phyloP scores from a whole-genome alignment of 139 green algal species.

The Micromonas pusilla region DNA sequence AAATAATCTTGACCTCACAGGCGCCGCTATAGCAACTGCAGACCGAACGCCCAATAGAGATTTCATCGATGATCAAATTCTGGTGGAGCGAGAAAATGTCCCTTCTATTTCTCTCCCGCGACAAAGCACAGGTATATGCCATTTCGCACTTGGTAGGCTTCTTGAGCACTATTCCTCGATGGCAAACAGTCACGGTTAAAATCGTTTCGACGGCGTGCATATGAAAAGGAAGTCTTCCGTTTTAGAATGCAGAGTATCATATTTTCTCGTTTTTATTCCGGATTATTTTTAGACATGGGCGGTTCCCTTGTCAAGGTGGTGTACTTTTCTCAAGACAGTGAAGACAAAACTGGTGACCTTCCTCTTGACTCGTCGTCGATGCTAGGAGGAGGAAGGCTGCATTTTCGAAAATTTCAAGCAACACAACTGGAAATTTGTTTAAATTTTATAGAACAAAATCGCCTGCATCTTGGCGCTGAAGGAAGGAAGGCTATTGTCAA shows the following conservation, averaged over 20 bases:
- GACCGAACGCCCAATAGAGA: not conserved
- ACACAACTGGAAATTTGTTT: constrained; percentile 72
- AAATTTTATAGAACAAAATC: constrained; percentile 77
- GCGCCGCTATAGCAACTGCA: not conserved
- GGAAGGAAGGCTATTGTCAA: constrained; percentile 22
- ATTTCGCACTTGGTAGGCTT: constrained; percentile 12
- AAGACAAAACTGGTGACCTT: not conserved
- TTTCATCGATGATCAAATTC: too few relatives aligned
- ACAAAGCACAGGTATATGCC: not conserved
- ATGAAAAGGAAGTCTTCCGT: too few relatives aligned
- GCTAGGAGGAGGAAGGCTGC: constrained; percentile 54
- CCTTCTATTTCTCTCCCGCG: constrained; percentile 7
- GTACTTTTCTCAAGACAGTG: constrained; percentile 71
- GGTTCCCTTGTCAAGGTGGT: constrained; percentile 95
- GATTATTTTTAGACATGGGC: constrained; percentile 54
- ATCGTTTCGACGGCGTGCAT: too few relatives aligned
- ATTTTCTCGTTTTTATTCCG: not conserved
- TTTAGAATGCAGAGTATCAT: too few relatives aligned
- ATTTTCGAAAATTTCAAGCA: constrained; percentile 99
- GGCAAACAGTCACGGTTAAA: too few relatives aligned
- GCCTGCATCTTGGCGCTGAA: constrained; percentile 12
- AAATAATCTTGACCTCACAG: not conserved
- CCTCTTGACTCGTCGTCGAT: not conserved
- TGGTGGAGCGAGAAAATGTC: not conserved
- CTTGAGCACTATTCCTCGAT: too few relatives aligned